These are phyloP conservation scores for Boechera divaricarpa DNA, from an alignment of 345 rosid genomes.

Conservation along the genomic window DNA sequence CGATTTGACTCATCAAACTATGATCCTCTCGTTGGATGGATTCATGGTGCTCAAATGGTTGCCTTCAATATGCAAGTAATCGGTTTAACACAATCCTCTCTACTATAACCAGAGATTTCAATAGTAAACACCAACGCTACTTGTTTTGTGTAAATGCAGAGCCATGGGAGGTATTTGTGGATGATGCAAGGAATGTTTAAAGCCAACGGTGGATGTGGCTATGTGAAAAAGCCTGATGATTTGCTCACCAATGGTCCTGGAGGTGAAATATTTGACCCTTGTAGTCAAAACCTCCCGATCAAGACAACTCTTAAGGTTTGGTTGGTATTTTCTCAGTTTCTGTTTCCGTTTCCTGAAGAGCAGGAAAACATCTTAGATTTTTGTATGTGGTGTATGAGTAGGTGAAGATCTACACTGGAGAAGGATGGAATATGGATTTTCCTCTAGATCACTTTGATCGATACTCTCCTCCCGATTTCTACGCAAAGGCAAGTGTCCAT, in stretches of 20 bases:
- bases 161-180: conserved; percentile 71
- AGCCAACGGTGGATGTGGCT: conserved; percentile 88
- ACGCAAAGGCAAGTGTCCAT: conserved; percentile 55
- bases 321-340: conserved; percentile 1
- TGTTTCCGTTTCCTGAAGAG: conserved; percentile 6
- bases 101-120: neutral
- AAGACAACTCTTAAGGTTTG: conserved; percentile 63
- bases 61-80: conserved; percentile 98
- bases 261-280: conserved; percentile 58
- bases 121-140: neutral
- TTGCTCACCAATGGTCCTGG: conserved; percentile 49
- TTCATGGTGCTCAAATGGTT: conserved; percentile 98
- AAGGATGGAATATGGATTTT: conserved; percentile 88
- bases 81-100: neutral
- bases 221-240: conserved; percentile 76
- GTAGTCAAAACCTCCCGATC: conserved; percentile 41
- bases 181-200: conserved; percentile 90
- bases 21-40: conserved; percentile 84
- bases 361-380: conserved; percentile 26
- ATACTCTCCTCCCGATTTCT: conserved; percentile 90
- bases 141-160: conserved; percentile 48
- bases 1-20: conserved; percentile 83
- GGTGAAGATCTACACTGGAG: conserved; percentile 71
- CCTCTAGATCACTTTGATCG: conserved; percentile 65
- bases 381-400: conserved; percentile 7